A percentile compares a stretch with the other conserved stretches of the same genome.
phyloP scores from a whole-genome alignment of 1,139 yeast genomes.

The Pichia sp. region DNA sequence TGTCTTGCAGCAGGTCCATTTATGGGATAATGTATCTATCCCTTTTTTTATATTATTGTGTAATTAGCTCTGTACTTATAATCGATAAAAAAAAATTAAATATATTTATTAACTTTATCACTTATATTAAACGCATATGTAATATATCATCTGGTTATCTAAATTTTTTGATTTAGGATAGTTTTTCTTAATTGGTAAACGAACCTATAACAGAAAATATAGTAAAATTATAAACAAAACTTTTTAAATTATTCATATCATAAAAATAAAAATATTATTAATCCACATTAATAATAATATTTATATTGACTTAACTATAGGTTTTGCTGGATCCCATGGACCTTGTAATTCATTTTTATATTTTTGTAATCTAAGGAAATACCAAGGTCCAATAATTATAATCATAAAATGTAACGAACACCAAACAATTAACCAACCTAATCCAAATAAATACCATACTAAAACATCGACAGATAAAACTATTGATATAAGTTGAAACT shows the following conservation, averaged over 20 bases:
- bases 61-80: too few relatives aligned
- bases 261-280: neutral
- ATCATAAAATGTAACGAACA: constrained; percentile 41
- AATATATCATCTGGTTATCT: too few relatives aligned
- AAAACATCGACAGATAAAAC: constrained; percentile 28
- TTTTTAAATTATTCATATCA: neutral
- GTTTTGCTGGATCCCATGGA: constrained; percentile 91
- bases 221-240: neutral
- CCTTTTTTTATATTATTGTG: neutral
- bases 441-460: constrained; percentile 36
- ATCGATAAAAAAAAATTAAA: too few relatives aligned
- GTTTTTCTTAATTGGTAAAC: too few relatives aligned
- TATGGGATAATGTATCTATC: constrained; percentile 18
- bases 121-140: too few relatives aligned
- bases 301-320: constrained; percentile 35
- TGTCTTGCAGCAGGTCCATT: constrained; percentile 93
- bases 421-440: constrained; percentile 43
- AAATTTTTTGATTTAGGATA: too few relatives aligned
- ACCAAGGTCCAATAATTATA: constrained; percentile 57
- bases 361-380: constrained; percentile 65
- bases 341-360: constrained; percentile 87
- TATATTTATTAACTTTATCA: too few relatives aligned
- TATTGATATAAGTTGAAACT: constrained; percentile 32
- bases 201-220: neutral
- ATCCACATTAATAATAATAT: neutral